phyloP scores from a whole-genome alignment of 345 rosid species.

The Luvunga scandens region DNA sequence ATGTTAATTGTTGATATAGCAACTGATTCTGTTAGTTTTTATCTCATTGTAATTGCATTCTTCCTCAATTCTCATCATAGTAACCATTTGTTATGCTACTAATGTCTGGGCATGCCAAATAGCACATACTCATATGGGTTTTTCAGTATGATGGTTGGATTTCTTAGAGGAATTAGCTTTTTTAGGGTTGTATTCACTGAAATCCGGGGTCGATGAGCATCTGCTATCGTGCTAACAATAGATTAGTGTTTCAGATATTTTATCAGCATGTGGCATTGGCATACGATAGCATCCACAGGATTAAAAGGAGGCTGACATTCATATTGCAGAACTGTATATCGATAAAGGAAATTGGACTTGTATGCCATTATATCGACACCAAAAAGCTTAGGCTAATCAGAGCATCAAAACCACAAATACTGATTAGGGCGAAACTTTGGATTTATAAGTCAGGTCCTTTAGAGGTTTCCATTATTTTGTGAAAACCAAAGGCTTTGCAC shows the following conservation, averaged over 20 bases:
- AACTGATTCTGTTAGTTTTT: neutral
- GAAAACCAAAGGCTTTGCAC: neutral
- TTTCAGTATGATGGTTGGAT: neutral
- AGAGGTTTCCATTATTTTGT: no score
- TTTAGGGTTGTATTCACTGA: neutral
- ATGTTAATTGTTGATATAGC: neutral
- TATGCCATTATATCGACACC: neutral
- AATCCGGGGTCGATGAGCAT: neutral
- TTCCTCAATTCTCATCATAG: neutral
- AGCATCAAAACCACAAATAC: neutral
- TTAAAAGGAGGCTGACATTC: neutral
- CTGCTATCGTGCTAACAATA: neutral
- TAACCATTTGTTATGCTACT: neutral
- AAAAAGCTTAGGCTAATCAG: neutral
- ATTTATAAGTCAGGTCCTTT: neutral
- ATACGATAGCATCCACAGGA: neutral
- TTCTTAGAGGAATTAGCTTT: neutral
- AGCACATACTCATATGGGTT: neutral
- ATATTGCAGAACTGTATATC: neutral
- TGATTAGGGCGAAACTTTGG: neutral
- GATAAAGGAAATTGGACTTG: neutral
- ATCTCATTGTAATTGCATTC: neutral
- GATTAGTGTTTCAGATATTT: neutral
- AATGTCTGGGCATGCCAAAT: neutral
- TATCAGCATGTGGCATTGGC: neutral